Evolutionary conservation across 2,329 filamentous ascomycete species (phyloP), one percentile per base, ranked within the genome.

Genomic region (Pseudonectria foliicola): DNA sequence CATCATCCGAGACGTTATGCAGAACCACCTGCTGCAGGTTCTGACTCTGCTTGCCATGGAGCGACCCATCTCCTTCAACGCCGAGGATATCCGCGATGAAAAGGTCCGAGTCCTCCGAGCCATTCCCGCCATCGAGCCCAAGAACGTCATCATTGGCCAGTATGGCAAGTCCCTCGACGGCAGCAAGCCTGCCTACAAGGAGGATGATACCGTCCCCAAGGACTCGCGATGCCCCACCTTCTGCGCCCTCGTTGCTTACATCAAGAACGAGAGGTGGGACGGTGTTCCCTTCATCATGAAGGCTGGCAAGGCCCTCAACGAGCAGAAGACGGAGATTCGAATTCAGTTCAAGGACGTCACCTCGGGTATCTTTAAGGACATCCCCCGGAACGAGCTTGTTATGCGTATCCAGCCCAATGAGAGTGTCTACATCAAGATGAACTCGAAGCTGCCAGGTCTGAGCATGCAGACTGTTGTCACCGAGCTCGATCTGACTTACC

Each of bases 371-470:
- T 98, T 98, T 73, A 96, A 96, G 77, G 90, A 98, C 62, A 98
- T 98, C 58, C 93, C 92, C 40, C 84, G 93, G 51, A 98, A 98
- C 71, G 92, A 98, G 70, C 83, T 98, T 48, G 92, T 98, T 55
- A 95, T 98, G 71, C 89, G 92, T 50, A 94, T 98, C 48, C 92
- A 98, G 72, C 92, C 92, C 54, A 98, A 98, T 70, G 92, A 98
- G 75, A 94, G 86, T 60, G 89, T 98, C 50, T 98, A 98, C 71
- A 94, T 96, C 66, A 98, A 98, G 80, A 98, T 98, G 92, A 98
- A 98, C 82, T 96, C 90, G 21, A 98, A 98, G 75, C 75, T 98
- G 40, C 93, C 92, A 13, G 92, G 92, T 54, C 73, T 98, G 55
- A 96, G 88, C 72, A 98, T 96, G 89, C 92, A 98, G 74, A 98